Percentiles rank a stretch among this genome's conserved stretches.
phyloP scores from a whole-genome alignment of 148 eudicot genomes.

The Chenopodium album region DNA sequence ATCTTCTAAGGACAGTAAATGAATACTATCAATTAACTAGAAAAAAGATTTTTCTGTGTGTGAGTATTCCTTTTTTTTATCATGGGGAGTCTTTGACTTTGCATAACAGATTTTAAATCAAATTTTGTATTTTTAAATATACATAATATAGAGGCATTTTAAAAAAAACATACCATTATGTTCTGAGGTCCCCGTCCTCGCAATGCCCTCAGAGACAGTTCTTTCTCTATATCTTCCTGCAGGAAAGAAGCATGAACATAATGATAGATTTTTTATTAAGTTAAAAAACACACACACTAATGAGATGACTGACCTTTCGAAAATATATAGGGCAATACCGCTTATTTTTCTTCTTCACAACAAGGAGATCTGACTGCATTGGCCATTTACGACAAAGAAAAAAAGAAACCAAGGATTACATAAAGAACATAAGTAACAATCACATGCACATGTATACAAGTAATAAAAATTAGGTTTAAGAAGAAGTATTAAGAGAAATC shows the following conservation, averaged over 20 bases:
- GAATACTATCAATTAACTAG: background rate
- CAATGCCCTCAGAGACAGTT: conserved; percentile 49
- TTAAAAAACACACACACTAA: background rate
- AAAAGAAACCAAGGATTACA: too few species aligned
- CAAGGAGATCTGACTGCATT: conserved; percentile 82
- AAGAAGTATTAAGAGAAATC: background rate
- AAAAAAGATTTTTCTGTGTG: too few species aligned
- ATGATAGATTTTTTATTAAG: too few species aligned
- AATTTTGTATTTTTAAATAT: background rate
- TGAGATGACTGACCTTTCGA: conserved; percentile 56
- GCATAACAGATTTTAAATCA: background rate
- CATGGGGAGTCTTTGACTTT: background rate
- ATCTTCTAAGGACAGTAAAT: background rate
- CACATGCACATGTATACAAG: background rate
- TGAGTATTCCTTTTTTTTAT: background rate
- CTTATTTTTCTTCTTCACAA: conserved; percentile 76
- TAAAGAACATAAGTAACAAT: background rate
- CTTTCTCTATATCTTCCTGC: conserved; percentile 96
- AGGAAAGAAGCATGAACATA: conserved; percentile 1
- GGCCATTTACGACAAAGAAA: background rate
- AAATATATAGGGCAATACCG: conserved; percentile 87
- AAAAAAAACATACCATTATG: conserved; percentile 53
- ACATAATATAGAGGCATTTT: background rate
- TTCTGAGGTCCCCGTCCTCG: conserved; percentile 60
- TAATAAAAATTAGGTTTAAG: background rate